Evolutionary conservation across 2,329 filamentous ascomycete genomes (phyloP), one percentile per base, ranked within the genome.

Genomic region (Pezicula radicicola): DNA sequence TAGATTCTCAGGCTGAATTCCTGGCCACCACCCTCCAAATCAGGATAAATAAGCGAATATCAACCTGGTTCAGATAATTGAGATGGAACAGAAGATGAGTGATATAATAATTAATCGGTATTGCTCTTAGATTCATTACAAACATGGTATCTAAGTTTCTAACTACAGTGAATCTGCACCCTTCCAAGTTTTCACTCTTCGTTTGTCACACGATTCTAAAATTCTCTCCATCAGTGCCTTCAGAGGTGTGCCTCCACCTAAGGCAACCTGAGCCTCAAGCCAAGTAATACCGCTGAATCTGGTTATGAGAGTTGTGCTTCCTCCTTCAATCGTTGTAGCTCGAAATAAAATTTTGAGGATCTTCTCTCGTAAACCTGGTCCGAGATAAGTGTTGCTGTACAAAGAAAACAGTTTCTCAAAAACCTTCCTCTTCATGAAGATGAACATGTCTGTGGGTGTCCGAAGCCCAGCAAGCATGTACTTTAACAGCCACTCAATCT

Each of bases 231-330:
- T 79, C 62, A 94, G 63, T 0, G 72, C 77, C 54, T 72, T 76
- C 48, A 83, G 71, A 21, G 83, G 68, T 16, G 73, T 71, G 0
- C 68, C 75, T 42, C 69, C 67, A 47, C 72, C 75, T 3, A 73
- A 68, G 4, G 76, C 77, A 35, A 79, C 67, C 60, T 83, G 81
- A 53, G 80, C 79, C 53, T 86, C 78, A 8, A 93, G 75, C 91
- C 91, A 96, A 58, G 80, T 85, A 49, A 93, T 67, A 18, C 88
- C 73, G 15, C 88, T 89, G 41, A 87, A 85, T 51, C 91, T 77
- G 1, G 91, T 95, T 36, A 91, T 78, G 43, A 96, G 74, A n/a
- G 88, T 93, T 4, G 85, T 89, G 67, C 88, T 90, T 1, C 89
- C 91, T 1, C 81, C 84, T 28, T 84, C 79, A 30, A 92, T 80